These are phyloP conservation scores for Apiospora phragmitis DNA, from an alignment of 2,329 filamentous ascomycete species.

Conservation along the genomic window DNA sequence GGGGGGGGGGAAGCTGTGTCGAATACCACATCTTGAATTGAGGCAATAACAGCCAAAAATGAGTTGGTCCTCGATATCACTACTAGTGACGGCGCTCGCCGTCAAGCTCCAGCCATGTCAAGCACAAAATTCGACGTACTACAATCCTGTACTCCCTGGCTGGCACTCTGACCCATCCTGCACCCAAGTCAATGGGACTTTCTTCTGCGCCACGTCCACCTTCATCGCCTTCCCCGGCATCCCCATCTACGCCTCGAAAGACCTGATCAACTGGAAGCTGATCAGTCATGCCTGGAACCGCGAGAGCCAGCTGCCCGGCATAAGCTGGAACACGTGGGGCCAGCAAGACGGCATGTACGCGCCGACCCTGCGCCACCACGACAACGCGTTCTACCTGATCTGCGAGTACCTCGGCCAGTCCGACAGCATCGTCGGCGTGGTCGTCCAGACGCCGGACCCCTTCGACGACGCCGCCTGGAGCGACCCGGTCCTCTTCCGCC, in stretches of 20 bases:
- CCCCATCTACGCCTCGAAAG: conserved; percentile 38
- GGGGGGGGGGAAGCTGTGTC: too few relatives aligned
- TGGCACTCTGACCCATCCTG: conserved; percentile 34
- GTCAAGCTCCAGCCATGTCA: background rate
- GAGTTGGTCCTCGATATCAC: background rate
- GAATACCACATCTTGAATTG: background rate
- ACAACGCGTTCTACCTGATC: conserved; percentile 31
- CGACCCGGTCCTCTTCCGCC: conserved; percentile 30
- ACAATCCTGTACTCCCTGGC: conserved; percentile 34
- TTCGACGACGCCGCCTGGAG: conserved; percentile 13
- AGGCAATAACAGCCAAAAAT: background rate
- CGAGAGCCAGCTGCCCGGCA: conserved; percentile 37
- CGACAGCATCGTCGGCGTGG: conserved; percentile 8
- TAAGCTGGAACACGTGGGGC: conserved; percentile 23
- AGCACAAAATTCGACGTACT: conserved; percentile 13
- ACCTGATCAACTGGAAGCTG: conserved; percentile 34
- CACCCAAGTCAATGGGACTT: conserved; percentile 28
- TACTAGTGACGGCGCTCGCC: background rate
- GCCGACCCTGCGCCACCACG: conserved; percentile 29
- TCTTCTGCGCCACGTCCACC: conserved; percentile 51
- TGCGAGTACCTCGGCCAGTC: conserved; percentile 19
- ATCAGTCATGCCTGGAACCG: conserved; percentile 25
- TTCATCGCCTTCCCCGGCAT: conserved; percentile 61
- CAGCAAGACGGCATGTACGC: conserved; percentile 34
- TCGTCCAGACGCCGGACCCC: conserved; percentile 11